Evolutionary conservation across 352 stramenopile genomes (phyloP).

Genomic region (Phytophthora pluvialis): DNA sequence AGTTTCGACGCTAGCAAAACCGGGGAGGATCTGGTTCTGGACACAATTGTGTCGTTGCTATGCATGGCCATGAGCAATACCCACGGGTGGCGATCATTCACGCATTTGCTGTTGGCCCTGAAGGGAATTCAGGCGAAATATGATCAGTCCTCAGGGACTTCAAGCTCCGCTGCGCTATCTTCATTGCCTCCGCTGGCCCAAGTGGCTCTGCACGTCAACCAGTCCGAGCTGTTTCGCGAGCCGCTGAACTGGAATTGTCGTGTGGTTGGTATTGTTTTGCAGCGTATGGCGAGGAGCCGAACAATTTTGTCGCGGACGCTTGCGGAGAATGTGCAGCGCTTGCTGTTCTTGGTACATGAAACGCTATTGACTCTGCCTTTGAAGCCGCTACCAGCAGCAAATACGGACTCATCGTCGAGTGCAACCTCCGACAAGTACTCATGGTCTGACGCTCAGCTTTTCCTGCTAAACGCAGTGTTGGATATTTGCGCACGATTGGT

Average conservation of each 20-base stretch:
- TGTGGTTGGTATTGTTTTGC: conserved; percentile 72
- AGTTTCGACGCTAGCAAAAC: conserved; percentile 77
- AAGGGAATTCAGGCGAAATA: conserved; percentile 77
- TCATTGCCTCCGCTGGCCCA: conserved; percentile 35
- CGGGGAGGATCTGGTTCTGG: conserved; percentile 81
- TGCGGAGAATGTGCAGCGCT: conserved; percentile 80
- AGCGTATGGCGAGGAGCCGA: conserved; percentile 76
- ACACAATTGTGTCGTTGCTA: conserved; percentile 85
- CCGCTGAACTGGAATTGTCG: conserved; percentile 73
- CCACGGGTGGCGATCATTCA: conserved; percentile 69
- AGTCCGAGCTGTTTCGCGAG: conserved; percentile 48
- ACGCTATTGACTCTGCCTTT: conserved; percentile 54
- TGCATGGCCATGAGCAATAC: conserved; percentile 72
- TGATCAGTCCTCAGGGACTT: conserved; percentile 2
- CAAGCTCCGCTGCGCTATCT: conserved; percentile 9
- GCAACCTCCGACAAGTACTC: conserved; percentile 25
- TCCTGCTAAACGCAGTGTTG: conserved; percentile 73
- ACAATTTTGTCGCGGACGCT: conserved; percentile 78
- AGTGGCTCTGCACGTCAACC: conserved; percentile 28
- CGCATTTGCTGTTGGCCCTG: conserved; percentile 67
- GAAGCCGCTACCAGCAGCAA: background rate
- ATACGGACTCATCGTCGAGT: background rate
- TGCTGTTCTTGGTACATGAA: conserved; percentile 75
- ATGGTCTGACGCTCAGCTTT: conserved; percentile 73
- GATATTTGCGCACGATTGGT: conserved; percentile 78